Base-by-base conservation (phyloP, 805 yeast genomes). In the Candida insectorum region DNA sequence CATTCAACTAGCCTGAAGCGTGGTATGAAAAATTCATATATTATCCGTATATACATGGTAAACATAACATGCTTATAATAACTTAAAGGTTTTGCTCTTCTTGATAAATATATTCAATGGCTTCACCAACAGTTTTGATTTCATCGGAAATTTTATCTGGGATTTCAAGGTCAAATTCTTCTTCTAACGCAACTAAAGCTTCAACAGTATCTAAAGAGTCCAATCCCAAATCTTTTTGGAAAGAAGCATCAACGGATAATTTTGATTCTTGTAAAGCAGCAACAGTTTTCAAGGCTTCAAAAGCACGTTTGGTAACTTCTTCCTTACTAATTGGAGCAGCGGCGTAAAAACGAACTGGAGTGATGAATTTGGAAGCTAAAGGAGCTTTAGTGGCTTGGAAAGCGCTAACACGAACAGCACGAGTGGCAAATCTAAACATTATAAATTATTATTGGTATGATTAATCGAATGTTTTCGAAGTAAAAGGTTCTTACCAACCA, bases 121-220 rank as follows among this genome's bases (percentile, higher is more conserved):
- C 95, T 69, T 89, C 95, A 49, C 86, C 88, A 45, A 93, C 93
- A 36, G 95, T 85, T 70, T 84, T 87, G 62, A 93, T 81, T 57
- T 84, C 89, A 59, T 91, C 97, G 35, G 96, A 93, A 50, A 86
- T 85, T 59, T 84, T 81, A 67, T 87, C 96, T 23, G 94, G 87
- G 55, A 85, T 78, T 58, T 82, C 85, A 55, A 86, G 75, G 52
- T 85, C 87, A 48, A 79, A 79, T 58, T 81, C 73, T 72, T 89
- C 96, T 71, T 91, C 98, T 54, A 91, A 81, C 37, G 96, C 96
- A 62, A 93, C 95, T 51, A 93, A 75, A 36, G 93, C 89, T 69
- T 91, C 98, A 43, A 91, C 96, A 43, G 93, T 84, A 56, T 91
- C 98, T 47, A 91, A 74, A 7, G 96, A 85, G 63, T 91, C 98